Evolutionary conservation across 768 basidiomycete species (phyloP).

Genomic region (Leccinum arenicola): DNA sequence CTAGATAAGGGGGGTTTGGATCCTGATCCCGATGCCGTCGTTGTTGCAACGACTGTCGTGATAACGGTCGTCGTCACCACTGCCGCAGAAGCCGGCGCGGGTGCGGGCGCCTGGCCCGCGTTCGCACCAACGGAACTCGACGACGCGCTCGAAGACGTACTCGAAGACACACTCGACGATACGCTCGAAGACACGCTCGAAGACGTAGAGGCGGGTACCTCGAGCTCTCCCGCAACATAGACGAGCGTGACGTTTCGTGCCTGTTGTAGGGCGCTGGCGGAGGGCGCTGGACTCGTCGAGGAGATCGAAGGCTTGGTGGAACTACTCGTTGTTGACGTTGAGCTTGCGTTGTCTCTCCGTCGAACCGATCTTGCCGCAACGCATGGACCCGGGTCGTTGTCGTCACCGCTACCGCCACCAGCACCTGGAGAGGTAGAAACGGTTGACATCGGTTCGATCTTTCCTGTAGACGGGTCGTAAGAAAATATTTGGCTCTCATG

Average conservation of each 20-base stretch:
- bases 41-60: conserved; percentile 18
- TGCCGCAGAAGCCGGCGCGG: not conserved
- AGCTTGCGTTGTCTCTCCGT: conserved; percentile 9
- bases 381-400: not conserved
- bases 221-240: conserved; percentile 43
- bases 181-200: not conserved
- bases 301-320: conserved; percentile 16
- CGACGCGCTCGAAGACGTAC: not conserved
- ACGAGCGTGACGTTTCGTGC: conserved; percentile 47
- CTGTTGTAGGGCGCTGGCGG: conserved; percentile 10
- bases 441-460: conserved; percentile 54
- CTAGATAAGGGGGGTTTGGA: not conserved
- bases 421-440: conserved; percentile 26
- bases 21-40: conserved; percentile 3
- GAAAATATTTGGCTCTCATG: conserved; percentile 58
- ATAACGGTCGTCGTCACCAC: conserved; percentile 28
- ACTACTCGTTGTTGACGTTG: conserved; percentile 10
- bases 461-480: conserved; percentile 47
- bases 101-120: not conserved
- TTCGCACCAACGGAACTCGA: not conserved
- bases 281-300: conserved; percentile 14
- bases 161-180: conserved; percentile 1
- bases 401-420: conserved; percentile 2
- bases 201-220: conserved; percentile 17
- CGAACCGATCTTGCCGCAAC: conserved; percentile 5